phyloP scores from a whole-genome alignment of 164 flowering plant species.

The Sextonia rubra region DNA sequence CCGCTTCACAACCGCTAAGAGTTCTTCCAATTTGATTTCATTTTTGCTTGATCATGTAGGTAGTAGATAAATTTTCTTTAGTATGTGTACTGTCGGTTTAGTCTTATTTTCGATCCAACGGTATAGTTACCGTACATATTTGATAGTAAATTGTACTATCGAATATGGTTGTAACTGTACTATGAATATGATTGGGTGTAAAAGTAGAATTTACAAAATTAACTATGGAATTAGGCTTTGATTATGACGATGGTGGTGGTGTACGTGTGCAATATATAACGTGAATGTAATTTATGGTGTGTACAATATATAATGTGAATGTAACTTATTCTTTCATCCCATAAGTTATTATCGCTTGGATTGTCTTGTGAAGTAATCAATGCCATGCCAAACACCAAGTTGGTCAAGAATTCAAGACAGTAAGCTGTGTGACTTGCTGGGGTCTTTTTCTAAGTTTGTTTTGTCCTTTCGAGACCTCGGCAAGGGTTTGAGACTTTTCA shows the following conservation, averaged over 20 bases:
- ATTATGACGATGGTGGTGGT: no score
- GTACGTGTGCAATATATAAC: no score
- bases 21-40: not conserved
- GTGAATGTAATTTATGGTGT: no score
- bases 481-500: no score
- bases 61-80: constrained; percentile 10
- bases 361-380: not conserved
- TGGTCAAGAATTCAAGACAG: not conserved
- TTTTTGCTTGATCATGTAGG: not conserved
- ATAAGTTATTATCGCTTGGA: not conserved
- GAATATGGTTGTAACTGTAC: no score
- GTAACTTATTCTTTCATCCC: not conserved
- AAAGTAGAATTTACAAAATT: not conserved
- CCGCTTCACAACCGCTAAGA: constrained; percentile 42
- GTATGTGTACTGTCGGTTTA: constrained; percentile 7
- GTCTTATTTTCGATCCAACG: not conserved
- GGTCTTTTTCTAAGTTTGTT: not conserved
- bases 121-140: not conserved
- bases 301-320: no score
- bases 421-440: not conserved
- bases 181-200: not conserved
- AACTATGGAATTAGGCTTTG: not conserved
- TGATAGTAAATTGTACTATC: no score
- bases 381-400: not conserved
- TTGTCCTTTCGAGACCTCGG: not conserved